A percentile compares a stretch with the other conserved stretches of the same genome.
These are phyloP conservation scores for Bathelium albidoporum DNA, from an alignment of 495 filamentous ascomycete genomes.

Conservation along the genomic window DNA sequence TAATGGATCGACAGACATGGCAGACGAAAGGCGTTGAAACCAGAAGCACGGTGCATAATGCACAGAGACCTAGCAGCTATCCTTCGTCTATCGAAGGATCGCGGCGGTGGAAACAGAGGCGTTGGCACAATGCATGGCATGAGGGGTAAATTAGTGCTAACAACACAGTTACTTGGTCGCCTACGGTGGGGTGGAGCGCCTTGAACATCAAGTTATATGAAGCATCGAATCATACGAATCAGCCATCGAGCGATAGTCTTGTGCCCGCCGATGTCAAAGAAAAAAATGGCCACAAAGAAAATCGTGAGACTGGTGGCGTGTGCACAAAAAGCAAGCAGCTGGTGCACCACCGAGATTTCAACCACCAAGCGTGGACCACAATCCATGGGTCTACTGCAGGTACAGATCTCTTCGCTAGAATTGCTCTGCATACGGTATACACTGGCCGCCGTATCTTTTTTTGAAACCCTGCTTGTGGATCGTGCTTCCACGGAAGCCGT, in stretches of 20 bases:
- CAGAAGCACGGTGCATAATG: not conserved
- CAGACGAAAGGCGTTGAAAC: not conserved
- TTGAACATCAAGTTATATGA: slow-evolving; percentile 6
- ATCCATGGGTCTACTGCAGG: slow-evolving; percentile 1
- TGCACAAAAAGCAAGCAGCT: not conserved
- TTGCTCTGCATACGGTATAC: not conserved
- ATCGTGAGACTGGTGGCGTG: slow-evolving; percentile 5
- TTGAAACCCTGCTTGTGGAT: not conserved
- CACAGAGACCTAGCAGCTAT: not conserved
- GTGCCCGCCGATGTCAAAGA: not conserved
- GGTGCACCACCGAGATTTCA: not conserved
- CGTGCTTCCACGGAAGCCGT: not conserved
- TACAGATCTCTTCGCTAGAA: not conserved
- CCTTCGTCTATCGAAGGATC: slow-evolving; percentile 2
- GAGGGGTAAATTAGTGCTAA: slow-evolving; percentile 3
- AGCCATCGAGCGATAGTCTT: not conserved
- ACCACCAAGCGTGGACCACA: not conserved
- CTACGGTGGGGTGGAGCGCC: not conserved
- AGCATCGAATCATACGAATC: not conserved
- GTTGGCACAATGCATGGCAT: not conserved
- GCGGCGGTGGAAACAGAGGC: not conserved
- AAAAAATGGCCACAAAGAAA: slow-evolving; percentile 1
- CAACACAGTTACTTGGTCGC: not conserved
- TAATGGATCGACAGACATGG: not conserved
- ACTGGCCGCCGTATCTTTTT: not conserved